These are phyloP conservation scores for Talaromyces funiculosus DNA, from an alignment of 2,329 filamentous ascomycete genomes.

Conservation along the genomic window DNA sequence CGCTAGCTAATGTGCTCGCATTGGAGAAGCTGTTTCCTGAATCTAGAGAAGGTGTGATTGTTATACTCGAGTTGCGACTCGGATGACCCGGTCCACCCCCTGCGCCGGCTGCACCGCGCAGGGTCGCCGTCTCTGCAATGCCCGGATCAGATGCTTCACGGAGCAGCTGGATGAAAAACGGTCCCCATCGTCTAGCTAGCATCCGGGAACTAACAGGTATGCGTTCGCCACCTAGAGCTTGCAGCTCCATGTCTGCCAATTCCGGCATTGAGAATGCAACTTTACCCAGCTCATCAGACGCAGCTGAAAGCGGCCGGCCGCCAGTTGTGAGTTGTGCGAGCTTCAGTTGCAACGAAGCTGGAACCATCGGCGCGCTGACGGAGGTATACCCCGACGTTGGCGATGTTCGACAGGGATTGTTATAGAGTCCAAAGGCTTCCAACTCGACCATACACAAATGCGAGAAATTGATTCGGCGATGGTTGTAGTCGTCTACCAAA, in stretches of 20 bases:
- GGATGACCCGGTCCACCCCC: constrained; percentile 37
- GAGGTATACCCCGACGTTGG: constrained; percentile 81
- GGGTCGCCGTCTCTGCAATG: constrained; percentile 63
- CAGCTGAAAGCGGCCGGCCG: constrained; percentile 67
- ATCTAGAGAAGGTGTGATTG: constrained; percentile 61
- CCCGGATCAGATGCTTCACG: constrained; percentile 72
- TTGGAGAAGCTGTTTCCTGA: constrained; percentile 36
- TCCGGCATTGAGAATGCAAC: constrained; percentile 75
- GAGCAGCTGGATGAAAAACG: constrained; percentile 88
- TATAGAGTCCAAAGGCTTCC: constrained; percentile 94
- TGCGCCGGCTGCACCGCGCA: constrained; percentile 58
- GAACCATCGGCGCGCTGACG: constrained; percentile 65
- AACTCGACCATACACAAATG: constrained; percentile 96
- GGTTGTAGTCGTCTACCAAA: constrained; percentile 96
- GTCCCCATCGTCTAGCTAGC: constrained; percentile 82
- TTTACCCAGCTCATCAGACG: constrained; percentile 79
- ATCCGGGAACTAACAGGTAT: constrained; percentile 92
- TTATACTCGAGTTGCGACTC: constrained; percentile 73
- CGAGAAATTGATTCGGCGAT: constrained; percentile 93
- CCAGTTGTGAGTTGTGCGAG: constrained; percentile 57
- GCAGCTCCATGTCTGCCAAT: constrained; percentile 91
- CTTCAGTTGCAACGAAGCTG: constrained; percentile 49
- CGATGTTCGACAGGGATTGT: constrained; percentile 75
- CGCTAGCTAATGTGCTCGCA: constrained; percentile 35
- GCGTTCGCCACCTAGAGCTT: constrained; percentile 83